These are phyloP conservation scores for Penicillium fimorum DNA, from an alignment of 495 filamentous ascomycete genomes.

Conservation along the genomic window DNA sequence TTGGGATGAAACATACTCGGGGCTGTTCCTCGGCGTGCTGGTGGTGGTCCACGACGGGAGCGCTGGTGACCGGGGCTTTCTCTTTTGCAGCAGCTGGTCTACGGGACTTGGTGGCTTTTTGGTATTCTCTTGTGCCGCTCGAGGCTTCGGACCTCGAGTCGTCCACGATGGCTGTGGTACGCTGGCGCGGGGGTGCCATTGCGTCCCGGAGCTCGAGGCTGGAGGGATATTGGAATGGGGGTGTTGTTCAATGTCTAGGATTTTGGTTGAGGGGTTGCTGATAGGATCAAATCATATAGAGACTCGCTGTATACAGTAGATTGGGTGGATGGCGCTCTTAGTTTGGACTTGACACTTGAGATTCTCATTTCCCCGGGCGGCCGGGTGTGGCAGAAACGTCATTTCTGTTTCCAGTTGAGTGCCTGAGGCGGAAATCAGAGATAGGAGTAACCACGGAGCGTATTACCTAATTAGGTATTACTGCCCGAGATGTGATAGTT, in stretches of 20 bases:
- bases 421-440: conserved; percentile 4
- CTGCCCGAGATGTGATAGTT: too few species aligned
- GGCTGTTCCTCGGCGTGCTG: conserved; percentile 31
- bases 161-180: conserved; percentile 42
- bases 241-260: conserved; percentile 11
- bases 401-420: conserved; percentile 5
- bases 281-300: not conserved
- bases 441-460: not conserved
- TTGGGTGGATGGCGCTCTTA: not conserved
- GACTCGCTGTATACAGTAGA: conserved; percentile 1
- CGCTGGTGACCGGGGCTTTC: conserved; percentile 38
- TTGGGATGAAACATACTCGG: conserved; percentile 27
- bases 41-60: conserved; percentile 27
- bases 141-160: conserved; percentile 57
- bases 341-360: conserved; percentile 9
- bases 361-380: conserved; percentile 25
- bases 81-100: conserved; percentile 30
- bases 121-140: conserved; percentile 50
- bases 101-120: conserved; percentile 32
- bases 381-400: conserved; percentile 39
- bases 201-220: conserved; percentile 9
- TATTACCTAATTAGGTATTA: not conserved
- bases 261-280: not conserved
- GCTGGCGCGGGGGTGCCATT: conserved; percentile 51
- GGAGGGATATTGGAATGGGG: conserved; percentile 5